A percentile compares a stretch with the other conserved stretches of the same genome.
phyloP scores from a whole-genome alignment of 2,329 filamentous ascomycete genomes.

The Trichoderma gracile region DNA sequence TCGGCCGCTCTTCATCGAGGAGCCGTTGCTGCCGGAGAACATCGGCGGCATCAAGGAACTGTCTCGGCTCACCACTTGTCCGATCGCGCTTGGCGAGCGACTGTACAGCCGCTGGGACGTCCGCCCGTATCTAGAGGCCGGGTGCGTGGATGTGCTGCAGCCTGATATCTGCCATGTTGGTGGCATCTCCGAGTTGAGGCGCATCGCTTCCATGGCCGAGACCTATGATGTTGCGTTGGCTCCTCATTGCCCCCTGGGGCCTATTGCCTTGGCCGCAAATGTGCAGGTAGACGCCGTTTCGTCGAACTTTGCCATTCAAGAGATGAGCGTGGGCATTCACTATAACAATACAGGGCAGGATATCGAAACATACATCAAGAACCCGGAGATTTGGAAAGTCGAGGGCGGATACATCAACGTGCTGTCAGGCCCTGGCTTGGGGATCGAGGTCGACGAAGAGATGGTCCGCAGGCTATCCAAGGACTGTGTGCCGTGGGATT shows the following conservation, averaged over 20 bases:
- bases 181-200: conserved; percentile 69
- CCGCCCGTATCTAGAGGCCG: conserved; percentile 68
- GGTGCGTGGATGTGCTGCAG: conserved; percentile 69
- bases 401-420: conserved; percentile 65
- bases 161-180: conserved; percentile 72
- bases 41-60: conserved; percentile 53
- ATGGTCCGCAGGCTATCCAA: conserved; percentile 60
- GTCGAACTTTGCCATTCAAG: conserved; percentile 71
- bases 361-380: conserved; percentile 64
- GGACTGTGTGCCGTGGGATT: conserved; percentile 63
- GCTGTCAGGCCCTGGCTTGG: conserved; percentile 61
- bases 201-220: conserved; percentile 71
- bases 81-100: conserved; percentile 72
- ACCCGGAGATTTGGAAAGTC: conserved; percentile 65
- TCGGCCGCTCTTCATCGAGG: conserved; percentile 73
- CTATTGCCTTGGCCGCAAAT: conserved; percentile 70
- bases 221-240: conserved; percentile 73
- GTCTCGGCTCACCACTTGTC: conserved; percentile 54
- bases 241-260: conserved; percentile 72
- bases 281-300: conserved; percentile 64
- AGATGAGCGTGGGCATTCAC: conserved; percentile 79
- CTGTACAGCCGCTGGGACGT: conserved; percentile 74
- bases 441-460: conserved; percentile 72
- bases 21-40: conserved; percentile 71
- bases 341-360: conserved; percentile 71